Evolutionary conservation across 305 asterid genomes (phyloP), one percentile per base, ranked within the genome.

Genomic region (Salvia sclarea): DNA sequence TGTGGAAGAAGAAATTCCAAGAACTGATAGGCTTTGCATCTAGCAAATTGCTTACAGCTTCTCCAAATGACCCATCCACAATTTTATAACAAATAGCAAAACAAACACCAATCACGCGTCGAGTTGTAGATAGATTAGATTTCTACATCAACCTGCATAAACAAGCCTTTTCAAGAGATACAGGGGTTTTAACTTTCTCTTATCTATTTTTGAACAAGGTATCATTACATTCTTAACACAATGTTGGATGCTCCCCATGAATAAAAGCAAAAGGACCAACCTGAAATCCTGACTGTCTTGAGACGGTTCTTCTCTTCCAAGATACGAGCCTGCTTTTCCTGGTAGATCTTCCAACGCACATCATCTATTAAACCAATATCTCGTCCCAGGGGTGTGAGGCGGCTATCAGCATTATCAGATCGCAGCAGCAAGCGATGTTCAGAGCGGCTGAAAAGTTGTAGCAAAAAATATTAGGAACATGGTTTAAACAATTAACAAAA

Each of bases 341-440:
- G 86, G 81, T 94, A 88, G 33, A 80, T 71, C 63, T 83, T 82
- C 99, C 98, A 94, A 44, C 92, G 88, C 33, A 67, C 70, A 74
- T 89, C 96, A 73, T 88, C 90, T 82, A 94, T 88, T 86, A 94
- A 73, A 66, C 98, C 98, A 49, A 94, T 85, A 85, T 94, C 98
- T 78, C 76, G 92, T 59, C 95, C 99, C 66, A 91, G 76, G 68
- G 99, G 95, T 52, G 98, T 91, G 77, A 94, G 98, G 68, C 99
- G 96, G 78, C 97, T 94, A 75, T 94, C 99, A 2, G 98, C 99
- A 75, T 94, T 94, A 82, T 94, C 99, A 71, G 96, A 84, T 65
- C 99, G 90, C 56, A 94, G 82, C 69, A 91, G 91, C 75, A 94
- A 83, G 69, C 98, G 97, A 75, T 91, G 95, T 71, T 94, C 99